These are phyloP conservation scores for Paramecium tetraurelia DNA, from an alignment of 73 alveolate species.

Conservation along the genomic window DNA sequence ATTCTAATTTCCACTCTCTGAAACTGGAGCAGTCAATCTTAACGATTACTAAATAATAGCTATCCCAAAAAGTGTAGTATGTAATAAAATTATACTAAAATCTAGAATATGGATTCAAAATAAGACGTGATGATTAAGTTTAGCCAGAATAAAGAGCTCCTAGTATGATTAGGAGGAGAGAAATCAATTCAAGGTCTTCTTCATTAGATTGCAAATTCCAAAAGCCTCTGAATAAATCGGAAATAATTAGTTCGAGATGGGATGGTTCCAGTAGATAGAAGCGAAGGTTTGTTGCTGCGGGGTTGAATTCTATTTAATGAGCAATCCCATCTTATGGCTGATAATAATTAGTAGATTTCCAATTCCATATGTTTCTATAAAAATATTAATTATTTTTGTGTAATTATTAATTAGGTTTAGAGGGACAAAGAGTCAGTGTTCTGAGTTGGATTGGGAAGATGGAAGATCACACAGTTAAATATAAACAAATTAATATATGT, in stretches of 20 bases:
- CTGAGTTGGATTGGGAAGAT: neutral
- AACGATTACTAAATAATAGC: constrained; percentile 8
- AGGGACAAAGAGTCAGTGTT: neutral
- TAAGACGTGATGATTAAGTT: neutral
- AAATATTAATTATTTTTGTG: neutral
- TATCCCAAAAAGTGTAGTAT: constrained; percentile 10
- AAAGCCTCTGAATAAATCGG: neutral
- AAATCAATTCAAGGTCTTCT: neutral
- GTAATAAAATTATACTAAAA: neutral
- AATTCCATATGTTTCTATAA: neutral
- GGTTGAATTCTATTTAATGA: neutral
- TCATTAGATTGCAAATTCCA: neutral
- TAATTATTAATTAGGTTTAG: neutral
- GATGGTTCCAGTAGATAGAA: neutral
- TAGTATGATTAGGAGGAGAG: neutral
- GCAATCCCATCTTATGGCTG: neutral
- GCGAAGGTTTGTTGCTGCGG: neutral
- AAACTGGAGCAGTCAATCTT: neutral
- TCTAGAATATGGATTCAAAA: constrained; percentile 6
- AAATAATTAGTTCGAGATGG: neutral
- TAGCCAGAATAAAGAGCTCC: neutral
- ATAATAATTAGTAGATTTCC: neutral
- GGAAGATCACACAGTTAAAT: neutral
- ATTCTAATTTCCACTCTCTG: neutral
- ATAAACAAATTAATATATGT: neutral